Evolutionary conservation across 225 moss, liverwort and hornwort species (phyloP).

Genomic region (Takakia lepidozioides): DNA sequence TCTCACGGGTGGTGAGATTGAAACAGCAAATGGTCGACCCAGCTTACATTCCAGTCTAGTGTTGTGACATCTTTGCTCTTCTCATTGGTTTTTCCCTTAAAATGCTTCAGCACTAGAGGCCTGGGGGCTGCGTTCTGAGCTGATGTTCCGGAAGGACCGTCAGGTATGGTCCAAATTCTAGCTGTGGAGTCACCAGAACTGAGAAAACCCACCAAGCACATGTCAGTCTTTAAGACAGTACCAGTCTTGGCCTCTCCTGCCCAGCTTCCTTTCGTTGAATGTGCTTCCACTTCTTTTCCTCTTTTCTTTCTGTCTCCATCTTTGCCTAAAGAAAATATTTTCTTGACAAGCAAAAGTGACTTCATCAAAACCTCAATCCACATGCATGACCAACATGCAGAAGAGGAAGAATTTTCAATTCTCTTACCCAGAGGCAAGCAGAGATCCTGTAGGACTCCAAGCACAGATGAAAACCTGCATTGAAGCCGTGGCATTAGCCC

Average conservation of each 20-base stretch:
- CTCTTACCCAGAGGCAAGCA: slow-evolving; percentile 92
- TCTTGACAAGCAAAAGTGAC: no score
- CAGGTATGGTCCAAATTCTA: slow-evolving; percentile 89
- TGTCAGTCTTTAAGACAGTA: no score
- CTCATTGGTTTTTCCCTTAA: slow-evolving; percentile 98
- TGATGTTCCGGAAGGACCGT: slow-evolving; percentile 68
- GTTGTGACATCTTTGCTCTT: slow-evolving; percentile 99
- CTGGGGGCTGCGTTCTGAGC: slow-evolving; percentile 54
- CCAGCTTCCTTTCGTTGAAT: no score
- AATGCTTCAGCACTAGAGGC: slow-evolving; percentile 95
- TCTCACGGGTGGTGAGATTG: not conserved
- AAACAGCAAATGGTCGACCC: not conserved
- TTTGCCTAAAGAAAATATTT: no score
- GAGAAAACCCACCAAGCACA: no score
- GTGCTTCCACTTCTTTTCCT: no score
- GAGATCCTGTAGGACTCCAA: slow-evolving; percentile 96
- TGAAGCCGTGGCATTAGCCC: not conserved
- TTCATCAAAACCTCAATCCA: no score
- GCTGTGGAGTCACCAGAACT: slow-evolving; percentile 99
- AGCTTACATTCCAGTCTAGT: slow-evolving; percentile 96
- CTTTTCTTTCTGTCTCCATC: no score
- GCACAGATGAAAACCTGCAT: slow-evolving; percentile 96
- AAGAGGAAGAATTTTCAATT: not conserved
- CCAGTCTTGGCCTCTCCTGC: no score
- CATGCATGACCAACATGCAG: no score